Evolutionary conservation across 176 grass and related monocot species (phyloP), one percentile per base, ranked within the genome.

Genomic region (Poa annua): DNA sequence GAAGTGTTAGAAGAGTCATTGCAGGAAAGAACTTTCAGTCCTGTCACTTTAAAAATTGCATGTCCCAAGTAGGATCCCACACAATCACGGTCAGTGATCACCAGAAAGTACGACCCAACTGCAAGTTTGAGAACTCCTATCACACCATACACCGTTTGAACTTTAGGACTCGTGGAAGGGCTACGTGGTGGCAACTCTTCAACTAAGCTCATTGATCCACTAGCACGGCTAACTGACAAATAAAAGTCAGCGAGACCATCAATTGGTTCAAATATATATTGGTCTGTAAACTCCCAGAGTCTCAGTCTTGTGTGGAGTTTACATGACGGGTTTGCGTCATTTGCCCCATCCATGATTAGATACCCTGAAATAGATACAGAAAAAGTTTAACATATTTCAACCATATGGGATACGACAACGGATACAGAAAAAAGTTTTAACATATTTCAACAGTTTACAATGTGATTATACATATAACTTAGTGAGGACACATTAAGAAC

Each of bases 71-170:
- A 93, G 83, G 89, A 90, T 72, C 96, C 96, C 82, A 96, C 91
- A 87, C 88, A 89, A 81, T 99, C 93, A 88, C 89, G 84, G 41
- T 90, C 87, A 16, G 88, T 93, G 83, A 99, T 80, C 75, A 96
- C 89, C 73, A 99, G 71, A 81, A 99, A 73, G 90, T 99, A 99
- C 48, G 93, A 90, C 29, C 96, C 96, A 66, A 93, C 83, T 90
- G 94, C 85, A 86, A 96, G 96, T 84, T 93, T 99, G 83, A 99
- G 89, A 64, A 94, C 83, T 81, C 96, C 96, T 77, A 99, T 77
- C 77, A 99, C 76, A 71, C 96, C 96, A 88, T 79, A 99, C 41
- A 94, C 84, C 62, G 59, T 94, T 61, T 21, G 84, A 80, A 90
- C 79, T 81, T 90, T 99, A 29, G 83, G 85, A 60, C 82, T 93